These are phyloP conservation scores for Pilaira anomala DNA, from an alignment of 192 early-diverging fungal genomes.

Conservation along the genomic window DNA sequence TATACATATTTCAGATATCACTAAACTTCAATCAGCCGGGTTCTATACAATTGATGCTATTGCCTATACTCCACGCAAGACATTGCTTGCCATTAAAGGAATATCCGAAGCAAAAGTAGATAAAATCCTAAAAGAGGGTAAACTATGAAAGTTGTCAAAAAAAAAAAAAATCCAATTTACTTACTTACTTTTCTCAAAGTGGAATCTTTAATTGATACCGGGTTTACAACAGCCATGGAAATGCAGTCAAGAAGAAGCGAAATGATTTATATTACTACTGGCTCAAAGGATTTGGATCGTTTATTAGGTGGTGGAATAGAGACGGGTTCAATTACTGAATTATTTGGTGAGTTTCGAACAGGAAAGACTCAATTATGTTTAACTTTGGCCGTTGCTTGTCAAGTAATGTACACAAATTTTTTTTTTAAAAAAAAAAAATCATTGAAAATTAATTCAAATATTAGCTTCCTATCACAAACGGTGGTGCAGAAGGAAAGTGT, in stretches of 20 bases:
- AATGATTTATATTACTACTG: slow-evolving; percentile 13
- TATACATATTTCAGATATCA: slow-evolving; percentile 63
- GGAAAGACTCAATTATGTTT: slow-evolving; percentile 98
- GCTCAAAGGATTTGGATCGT: slow-evolving; percentile 7
- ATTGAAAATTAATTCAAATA: background rate
- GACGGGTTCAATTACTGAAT: slow-evolving; percentile 94
- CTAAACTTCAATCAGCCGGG: slow-evolving; percentile 87
- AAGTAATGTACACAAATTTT: slow-evolving; percentile 44
- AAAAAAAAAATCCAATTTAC: background rate
- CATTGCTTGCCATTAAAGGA: slow-evolving; percentile 88
- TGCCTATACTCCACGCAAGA: slow-evolving; percentile 89
- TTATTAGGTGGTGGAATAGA: slow-evolving; percentile 70
- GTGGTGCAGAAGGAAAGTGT: slow-evolving; percentile 92
- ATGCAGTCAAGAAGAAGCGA: slow-evolving; percentile 1
- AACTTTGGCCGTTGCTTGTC: slow-evolving; percentile 92
- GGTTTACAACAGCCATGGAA: slow-evolving; percentile 18
- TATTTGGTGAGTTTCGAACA: slow-evolving; percentile 98
- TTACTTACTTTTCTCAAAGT: background rate
- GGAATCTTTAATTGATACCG: background rate
- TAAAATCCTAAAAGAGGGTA: slow-evolving; percentile 90
- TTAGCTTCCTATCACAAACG: slow-evolving; percentile 80
- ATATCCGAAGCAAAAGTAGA: slow-evolving; percentile 95
- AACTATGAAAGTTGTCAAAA: background rate
- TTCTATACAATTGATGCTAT: slow-evolving; percentile 88
- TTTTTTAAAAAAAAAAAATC: too few species aligned